Evolutionary conservation across 2,329 filamentous ascomycete genomes (phyloP).

Genomic region (Elsinoe arachidis): DNA sequence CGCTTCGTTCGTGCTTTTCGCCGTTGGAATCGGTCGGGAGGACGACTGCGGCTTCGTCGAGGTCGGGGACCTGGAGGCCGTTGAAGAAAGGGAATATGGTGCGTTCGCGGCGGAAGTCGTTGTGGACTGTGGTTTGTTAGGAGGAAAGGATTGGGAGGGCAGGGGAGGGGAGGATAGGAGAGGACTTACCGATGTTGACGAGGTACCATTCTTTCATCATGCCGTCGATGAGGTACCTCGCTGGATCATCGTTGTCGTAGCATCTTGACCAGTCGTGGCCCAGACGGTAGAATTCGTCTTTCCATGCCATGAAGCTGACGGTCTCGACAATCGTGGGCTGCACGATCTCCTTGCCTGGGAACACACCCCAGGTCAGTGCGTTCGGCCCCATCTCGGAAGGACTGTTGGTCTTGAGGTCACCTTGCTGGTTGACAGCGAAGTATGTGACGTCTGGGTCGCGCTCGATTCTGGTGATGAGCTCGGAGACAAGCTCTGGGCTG

Average conservation of each 20-base stretch:
- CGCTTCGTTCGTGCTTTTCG: conserved; percentile 14
- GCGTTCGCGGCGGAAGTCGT: conserved; percentile 82
- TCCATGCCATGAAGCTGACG: conserved; percentile 96
- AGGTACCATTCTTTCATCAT: conserved; percentile 90
- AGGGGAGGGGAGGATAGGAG: background rate
- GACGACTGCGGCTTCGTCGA: conserved; percentile 39
- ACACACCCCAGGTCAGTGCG: conserved; percentile 98
- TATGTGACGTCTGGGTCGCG: conserved; percentile 77
- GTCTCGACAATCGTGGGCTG: conserved; percentile 99
- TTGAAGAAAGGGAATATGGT: conserved; percentile 82
- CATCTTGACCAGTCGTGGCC: conserved; percentile 93
- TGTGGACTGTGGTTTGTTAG: conserved; percentile 59
- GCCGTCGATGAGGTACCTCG: conserved; percentile 67
- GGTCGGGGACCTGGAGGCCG: conserved; percentile 59
- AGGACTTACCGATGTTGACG: conserved; percentile 75
- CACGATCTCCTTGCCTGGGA: conserved; percentile 98
- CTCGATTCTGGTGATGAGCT: conserved; percentile 70
- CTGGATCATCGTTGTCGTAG: conserved; percentile 66
- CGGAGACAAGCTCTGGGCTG: conserved; percentile 66
- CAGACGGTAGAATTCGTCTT: conserved; percentile 90
- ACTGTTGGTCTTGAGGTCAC: conserved; percentile 75
- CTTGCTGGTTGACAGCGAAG: conserved; percentile 81
- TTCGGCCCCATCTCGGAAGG: conserved; percentile 74
- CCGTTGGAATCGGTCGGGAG: background rate
- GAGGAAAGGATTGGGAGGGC: background rate